Conservation (phyloP, 2,329 filamentous ascomycete genomes). For the Pseudogymnoascus sp. region DNA sequence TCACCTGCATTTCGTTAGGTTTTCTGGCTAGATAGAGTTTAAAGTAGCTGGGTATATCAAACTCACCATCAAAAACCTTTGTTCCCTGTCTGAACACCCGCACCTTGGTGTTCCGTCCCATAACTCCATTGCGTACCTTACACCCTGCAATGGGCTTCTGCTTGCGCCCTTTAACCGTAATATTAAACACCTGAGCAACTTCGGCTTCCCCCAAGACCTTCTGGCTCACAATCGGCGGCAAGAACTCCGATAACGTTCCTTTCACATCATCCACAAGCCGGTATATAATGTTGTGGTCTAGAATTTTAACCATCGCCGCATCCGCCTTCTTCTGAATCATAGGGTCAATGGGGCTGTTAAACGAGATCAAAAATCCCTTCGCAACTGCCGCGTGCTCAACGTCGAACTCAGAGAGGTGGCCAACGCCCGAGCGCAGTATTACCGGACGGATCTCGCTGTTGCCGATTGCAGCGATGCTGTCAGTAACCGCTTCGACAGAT, state of each 20-base stretch:
- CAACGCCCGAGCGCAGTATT: constrained; percentile 69
- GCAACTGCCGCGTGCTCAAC: constrained; percentile 78
- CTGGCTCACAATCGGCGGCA: constrained; percentile 57
- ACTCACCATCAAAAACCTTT: constrained; percentile 73
- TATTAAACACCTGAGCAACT: constrained; percentile 71
- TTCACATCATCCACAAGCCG: constrained; percentile 66
- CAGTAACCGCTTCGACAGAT: constrained; percentile 81
- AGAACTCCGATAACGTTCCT: constrained; percentile 55
- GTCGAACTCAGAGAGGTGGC: constrained; percentile 74
- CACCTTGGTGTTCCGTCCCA: constrained; percentile 56
- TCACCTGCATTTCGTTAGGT: constrained; percentile 45
- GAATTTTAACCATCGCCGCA: constrained; percentile 60
- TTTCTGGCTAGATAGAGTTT: not conserved
- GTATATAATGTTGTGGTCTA: constrained; percentile 85
- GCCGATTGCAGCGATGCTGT: constrained; percentile 67
- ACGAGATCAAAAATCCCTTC: constrained; percentile 69
- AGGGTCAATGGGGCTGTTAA: constrained; percentile 65
- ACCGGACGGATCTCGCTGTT: constrained; percentile 74
- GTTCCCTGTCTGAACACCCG: constrained; percentile 63
- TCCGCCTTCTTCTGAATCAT: constrained; percentile 63
- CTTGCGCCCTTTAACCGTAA: constrained; percentile 64
- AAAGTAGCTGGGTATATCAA: constrained; percentile 13
- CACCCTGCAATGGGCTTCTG: constrained; percentile 77
- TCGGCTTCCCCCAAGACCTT: constrained; percentile 83
- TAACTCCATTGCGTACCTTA: constrained; percentile 70